A percentile compares a stretch with the other conserved stretches of the same genome.
Evolutionary conservation across 306 rosid species (phyloP).

Genomic region (Trifolium pratense): DNA sequence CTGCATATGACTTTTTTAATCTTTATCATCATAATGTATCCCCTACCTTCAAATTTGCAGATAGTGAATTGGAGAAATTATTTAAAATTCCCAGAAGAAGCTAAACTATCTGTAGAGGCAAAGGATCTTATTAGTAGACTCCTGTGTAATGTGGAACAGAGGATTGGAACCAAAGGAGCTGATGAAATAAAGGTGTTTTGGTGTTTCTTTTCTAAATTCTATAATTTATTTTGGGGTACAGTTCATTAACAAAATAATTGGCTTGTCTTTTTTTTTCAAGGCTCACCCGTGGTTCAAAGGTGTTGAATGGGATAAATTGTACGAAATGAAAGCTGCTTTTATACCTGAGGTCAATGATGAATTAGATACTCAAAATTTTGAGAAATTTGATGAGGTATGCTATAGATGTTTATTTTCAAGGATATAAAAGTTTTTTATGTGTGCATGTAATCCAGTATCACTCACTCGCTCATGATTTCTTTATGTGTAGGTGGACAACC

Average conservation of each 20-base stretch:
- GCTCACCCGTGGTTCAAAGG: slow-evolving; percentile 96
- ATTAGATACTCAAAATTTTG: slow-evolving; percentile 98
- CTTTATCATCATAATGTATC: slow-evolving; percentile 21
- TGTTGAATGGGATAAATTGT: slow-evolving; percentile 87
- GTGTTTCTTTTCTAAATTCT: slow-evolving; percentile 63
- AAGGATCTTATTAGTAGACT: slow-evolving; percentile 89
- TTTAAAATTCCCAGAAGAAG: slow-evolving; percentile 98
- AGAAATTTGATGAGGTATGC: slow-evolving; percentile 96
- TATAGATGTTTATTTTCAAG: slow-evolving; percentile 16
- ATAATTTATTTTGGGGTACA: slow-evolving; percentile 36
- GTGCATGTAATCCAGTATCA: slow-evolving; percentile 40
- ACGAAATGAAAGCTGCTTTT: slow-evolving; percentile 96
- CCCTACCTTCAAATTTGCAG: slow-evolving; percentile 57
- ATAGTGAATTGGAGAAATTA: slow-evolving; percentile 97
- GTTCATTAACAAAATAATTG: slow-evolving; percentile 44
- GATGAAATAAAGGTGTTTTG: slow-evolving; percentile 98
- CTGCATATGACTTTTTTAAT: slow-evolving; percentile 9
- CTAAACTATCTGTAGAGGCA: slow-evolving; percentile 86
- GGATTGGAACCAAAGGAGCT: slow-evolving; percentile 97
- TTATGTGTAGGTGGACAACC: slow-evolving; percentile 65
- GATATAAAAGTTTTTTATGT: slow-evolving; percentile 31
- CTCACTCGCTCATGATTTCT: slow-evolving; percentile 29
- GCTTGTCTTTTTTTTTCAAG: slow-evolving; percentile 55
- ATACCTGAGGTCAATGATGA: slow-evolving; percentile 98
- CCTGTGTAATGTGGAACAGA: slow-evolving; percentile 90